Evolutionary conservation across 768 basidiomycete genomes (phyloP).

Genomic region (Leccinum aurantiacum): DNA sequence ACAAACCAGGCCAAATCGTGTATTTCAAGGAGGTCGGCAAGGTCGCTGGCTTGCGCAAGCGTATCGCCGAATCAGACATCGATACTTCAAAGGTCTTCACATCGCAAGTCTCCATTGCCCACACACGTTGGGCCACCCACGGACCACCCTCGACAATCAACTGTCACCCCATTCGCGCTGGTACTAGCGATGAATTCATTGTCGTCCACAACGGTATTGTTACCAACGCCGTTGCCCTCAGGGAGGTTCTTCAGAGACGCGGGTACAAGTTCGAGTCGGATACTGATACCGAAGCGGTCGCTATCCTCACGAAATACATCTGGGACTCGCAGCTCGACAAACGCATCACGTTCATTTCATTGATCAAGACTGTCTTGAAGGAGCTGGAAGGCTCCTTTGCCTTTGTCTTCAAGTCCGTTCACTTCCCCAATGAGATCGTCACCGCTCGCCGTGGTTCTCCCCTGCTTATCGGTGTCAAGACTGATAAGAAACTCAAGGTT

Average conservation of each 20-base stretch:
- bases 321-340: slow-evolving; percentile 91
- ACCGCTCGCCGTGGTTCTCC: slow-evolving; percentile 97
- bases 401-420: slow-evolving; percentile 95
- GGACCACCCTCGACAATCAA: slow-evolving; percentile 85
- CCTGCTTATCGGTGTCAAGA: slow-evolving; percentile 96
- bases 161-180: slow-evolving; percentile 93
- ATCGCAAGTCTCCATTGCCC: slow-evolving; percentile 94
- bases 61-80: slow-evolving; percentile 69
- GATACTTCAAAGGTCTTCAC: slow-evolving; percentile 76
- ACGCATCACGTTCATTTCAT: slow-evolving; percentile 81
- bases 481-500: slow-evolving; percentile 99
- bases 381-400: slow-evolving; percentile 99
- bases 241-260: slow-evolving; percentile 91
- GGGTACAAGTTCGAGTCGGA: slow-evolving; percentile 94
- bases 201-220: slow-evolving; percentile 99
- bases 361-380: slow-evolving; percentile 94
- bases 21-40: slow-evolving; percentile 99
- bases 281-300: slow-evolving; percentile 97
- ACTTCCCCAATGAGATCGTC: slow-evolving; percentile 95
- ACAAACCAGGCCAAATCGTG: slow-evolving; percentile 69
- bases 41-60: slow-evolving; percentile 88
- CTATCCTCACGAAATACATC: slow-evolving; percentile 93
- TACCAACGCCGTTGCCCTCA: slow-evolving; percentile 87
- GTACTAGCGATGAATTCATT: slow-evolving; percentile 78
- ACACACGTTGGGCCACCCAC: slow-evolving; percentile 99